Conservation (phyloP, 2,329 filamentous ascomycete genomes). For the Ceratocystis albifundus region DNA sequence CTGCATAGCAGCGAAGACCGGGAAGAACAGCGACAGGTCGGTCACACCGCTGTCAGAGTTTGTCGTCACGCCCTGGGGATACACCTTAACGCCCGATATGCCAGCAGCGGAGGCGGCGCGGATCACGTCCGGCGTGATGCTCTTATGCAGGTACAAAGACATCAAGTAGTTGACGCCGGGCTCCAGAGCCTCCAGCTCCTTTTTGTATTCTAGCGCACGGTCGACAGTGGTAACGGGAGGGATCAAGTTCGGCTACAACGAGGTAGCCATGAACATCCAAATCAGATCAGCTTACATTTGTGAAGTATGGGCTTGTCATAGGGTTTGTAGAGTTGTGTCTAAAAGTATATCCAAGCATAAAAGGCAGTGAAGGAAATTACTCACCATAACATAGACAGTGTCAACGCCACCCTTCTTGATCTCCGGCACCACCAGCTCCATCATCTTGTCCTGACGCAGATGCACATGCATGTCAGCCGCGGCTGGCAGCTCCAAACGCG, state of each 20-base stretch:
- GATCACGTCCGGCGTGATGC: constrained; percentile 57
- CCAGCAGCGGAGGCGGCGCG: constrained; percentile 60
- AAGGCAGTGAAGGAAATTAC: neutral
- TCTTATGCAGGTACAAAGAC: constrained; percentile 56
- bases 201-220: constrained; percentile 52
- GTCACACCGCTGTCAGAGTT: constrained; percentile 59
- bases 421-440: constrained; percentile 43
- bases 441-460: constrained; percentile 55
- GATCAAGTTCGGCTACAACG: constrained; percentile 23
- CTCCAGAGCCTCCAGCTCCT: constrained; percentile 47
- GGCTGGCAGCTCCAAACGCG: constrained; percentile 45
- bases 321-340: neutral
- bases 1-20: constrained; percentile 74
- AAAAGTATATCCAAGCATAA: neutral
- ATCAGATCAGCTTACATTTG: constrained; percentile 18
- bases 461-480: constrained; percentile 61
- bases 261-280: neutral
- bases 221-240: constrained; percentile 51
- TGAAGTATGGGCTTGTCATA: no score
- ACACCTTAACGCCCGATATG: constrained; percentile 60
- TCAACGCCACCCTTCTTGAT: constrained; percentile 52
- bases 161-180: constrained; percentile 58
- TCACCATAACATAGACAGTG: constrained; percentile 40
- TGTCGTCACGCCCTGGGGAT: constrained; percentile 52
- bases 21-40: constrained; percentile 58